Evolutionary conservation across 176 grass and related monocot genomes (phyloP), one percentile per base, ranked within the genome.

Genomic region (Avena atlantica): DNA sequence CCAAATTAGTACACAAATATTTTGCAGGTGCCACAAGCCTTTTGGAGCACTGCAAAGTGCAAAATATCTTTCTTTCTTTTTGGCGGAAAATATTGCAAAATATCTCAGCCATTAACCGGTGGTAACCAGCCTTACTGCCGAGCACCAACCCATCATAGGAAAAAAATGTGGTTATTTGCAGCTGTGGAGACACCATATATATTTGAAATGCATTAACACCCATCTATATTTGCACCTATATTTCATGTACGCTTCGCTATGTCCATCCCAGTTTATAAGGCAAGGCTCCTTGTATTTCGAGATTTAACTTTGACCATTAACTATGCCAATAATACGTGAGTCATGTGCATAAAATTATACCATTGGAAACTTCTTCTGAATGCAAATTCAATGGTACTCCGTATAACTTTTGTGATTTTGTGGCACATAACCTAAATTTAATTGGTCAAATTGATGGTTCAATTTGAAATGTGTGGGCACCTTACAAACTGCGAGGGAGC

Each of bases 1-100:
- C 19, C 36, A 29, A 66, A 85, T 68, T 73, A 90, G 61, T 70
- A 64, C 42, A 55, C 23, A 83, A 21, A 68, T 83, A 81, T 51
- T 81, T 50, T 66, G 67, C 49, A 84, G 6, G 42, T 80, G 9
- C 23, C 47, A 80, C 49, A 80, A 59, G 15, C 80, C 23, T 84
- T 74, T 65, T 31, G 45, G 44, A 65, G 16, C 34, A 42, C 64
- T 9, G 24, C 13, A 17, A 67, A 67, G 5, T 68, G 29, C 29
- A 72, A 73, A 73, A 74, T 74, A 74, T 74, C 16, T 49, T 42
- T 42, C 40, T 42, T 42, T 42, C 40, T 42, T 42, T 42, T 42
- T 42, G 40, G 40, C 40, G 6, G 6, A 42, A 42, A 42, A 42
- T 42, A 42, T 42, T 68, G 29, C 29, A 72, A 73, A 73, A 74